Evolutionary conservation across 2,329 filamentous ascomycete genomes (phyloP).

Genomic region (Plectosphaerella plurivora): DNA sequence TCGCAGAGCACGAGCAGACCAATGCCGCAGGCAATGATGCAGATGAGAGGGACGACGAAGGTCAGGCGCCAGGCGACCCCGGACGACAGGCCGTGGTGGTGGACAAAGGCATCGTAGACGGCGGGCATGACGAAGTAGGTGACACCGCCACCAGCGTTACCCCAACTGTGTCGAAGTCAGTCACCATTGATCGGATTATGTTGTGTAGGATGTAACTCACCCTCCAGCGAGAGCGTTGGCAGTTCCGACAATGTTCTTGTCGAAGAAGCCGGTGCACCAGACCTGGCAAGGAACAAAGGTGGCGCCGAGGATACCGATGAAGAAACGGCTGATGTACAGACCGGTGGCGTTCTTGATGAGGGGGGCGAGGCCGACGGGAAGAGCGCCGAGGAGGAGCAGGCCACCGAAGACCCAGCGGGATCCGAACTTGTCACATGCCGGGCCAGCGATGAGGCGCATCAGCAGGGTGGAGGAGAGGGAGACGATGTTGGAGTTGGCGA

Average conservation of each 20-base stretch:
- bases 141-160: conserved; percentile 83
- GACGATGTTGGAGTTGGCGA: conserved; percentile 88
- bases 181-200: background rate
- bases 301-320: conserved; percentile 74
- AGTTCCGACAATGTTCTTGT: conserved; percentile 86
- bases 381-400: conserved; percentile 70
- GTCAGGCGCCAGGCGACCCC: conserved; percentile 79
- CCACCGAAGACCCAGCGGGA: conserved; percentile 75
- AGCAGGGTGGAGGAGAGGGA: conserved; percentile 71
- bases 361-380: conserved; percentile 79
- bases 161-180: conserved; percentile 42
- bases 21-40: conserved; percentile 64
- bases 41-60: conserved; percentile 78
- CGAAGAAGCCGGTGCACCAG: conserved; percentile 89
- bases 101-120: conserved; percentile 73
- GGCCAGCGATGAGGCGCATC: conserved; percentile 73
- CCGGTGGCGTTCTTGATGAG: conserved; percentile 61
- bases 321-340: conserved; percentile 72
- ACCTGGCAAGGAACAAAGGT: conserved; percentile 85
- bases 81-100: conserved; percentile 51
- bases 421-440: conserved; percentile 80
- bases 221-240: conserved; percentile 83
- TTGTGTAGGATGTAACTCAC: background rate
- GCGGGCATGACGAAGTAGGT: conserved; percentile 94
- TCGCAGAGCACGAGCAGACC: conserved; percentile 69